A percentile compares a stretch with the other conserved stretches of the same genome.
Conservation (phyloP, 2,329 filamentous ascomycete species). For the Coniella lustricola region DNA sequence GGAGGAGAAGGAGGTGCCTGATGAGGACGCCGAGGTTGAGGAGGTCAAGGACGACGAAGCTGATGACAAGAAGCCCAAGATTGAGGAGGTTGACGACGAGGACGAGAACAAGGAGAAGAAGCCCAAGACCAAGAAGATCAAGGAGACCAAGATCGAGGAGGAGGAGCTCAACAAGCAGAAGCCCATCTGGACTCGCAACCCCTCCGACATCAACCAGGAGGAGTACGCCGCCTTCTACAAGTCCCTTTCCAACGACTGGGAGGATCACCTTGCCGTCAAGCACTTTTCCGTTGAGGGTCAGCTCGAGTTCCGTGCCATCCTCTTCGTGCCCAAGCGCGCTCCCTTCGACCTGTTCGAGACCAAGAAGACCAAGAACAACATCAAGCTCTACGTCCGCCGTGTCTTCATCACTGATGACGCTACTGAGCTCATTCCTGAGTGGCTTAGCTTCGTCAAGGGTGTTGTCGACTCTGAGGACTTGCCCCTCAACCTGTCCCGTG, state of each 20-base stretch:
- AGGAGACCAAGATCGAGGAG: constrained; percentile 97
- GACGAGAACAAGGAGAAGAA: constrained; percentile 82
- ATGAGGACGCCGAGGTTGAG: constrained; percentile 74
- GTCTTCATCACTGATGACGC: constrained; percentile 99
- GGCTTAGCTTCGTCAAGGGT: constrained; percentile 99
- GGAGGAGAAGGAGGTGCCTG: constrained; percentile 96
- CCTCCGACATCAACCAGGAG: constrained; percentile 73
- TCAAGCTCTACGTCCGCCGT: constrained; percentile 99
- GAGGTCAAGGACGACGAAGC: constrained; percentile 59
- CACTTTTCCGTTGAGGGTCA: constrained; percentile 99
- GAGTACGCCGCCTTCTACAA: constrained; percentile 99
- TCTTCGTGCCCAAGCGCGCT: constrained; percentile 98
- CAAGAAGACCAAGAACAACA: constrained; percentile 99
- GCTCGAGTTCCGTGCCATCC: constrained; percentile 99
- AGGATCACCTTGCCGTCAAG: constrained; percentile 99
- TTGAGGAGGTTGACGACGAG: constrained; percentile 84
- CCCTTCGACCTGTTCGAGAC: constrained; percentile 99
- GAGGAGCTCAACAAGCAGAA: constrained; percentile 96
- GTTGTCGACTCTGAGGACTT: constrained; percentile 99
- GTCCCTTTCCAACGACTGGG: constrained; percentile 99
- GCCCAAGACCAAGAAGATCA: constrained; percentile 98
- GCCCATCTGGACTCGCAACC: constrained; percentile 85
- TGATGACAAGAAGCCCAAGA: constrained; percentile 92
- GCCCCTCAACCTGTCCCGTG: constrained; percentile 97
- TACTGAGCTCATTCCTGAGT: constrained; percentile 98